Evolutionary conservation across 495 filamentous ascomycete species (phyloP).

Genomic region (Aspergillus olivimuriae): DNA sequence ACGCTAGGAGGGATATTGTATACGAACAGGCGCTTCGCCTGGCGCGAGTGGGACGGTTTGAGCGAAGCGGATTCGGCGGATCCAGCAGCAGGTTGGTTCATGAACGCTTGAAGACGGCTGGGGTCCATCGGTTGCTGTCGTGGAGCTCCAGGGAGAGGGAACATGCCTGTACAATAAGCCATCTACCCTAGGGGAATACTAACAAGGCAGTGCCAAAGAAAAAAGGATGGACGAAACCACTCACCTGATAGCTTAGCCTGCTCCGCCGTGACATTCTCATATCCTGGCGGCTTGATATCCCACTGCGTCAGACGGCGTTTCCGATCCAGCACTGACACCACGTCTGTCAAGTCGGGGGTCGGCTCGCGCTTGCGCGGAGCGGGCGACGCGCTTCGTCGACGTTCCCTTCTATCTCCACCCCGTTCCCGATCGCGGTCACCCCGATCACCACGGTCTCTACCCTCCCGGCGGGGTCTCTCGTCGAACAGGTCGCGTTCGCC

Average conservation of each 20-base stretch:
- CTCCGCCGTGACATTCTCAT: conserved; percentile 97
- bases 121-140: conserved; percentile 96
- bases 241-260: conserved; percentile 95
- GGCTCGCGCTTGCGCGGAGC: conserved; percentile 86
- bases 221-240: too few relatives aligned
- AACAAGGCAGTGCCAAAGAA: too few relatives aligned
- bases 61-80: conserved; percentile 69
- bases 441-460: conserved; percentile 28
- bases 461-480: conserved; percentile 53
- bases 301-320: conserved; percentile 93
- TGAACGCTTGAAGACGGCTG: conserved; percentile 87
- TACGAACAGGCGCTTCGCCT: conserved; percentile 84
- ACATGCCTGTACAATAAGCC: conserved; percentile 60
- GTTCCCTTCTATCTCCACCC: conserved; percentile 44
- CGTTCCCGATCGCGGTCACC: conserved; percentile 12
- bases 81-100: conserved; percentile 78
- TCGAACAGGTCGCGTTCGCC: conserved; percentile 63
- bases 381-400: conserved; percentile 72
- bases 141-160: conserved; percentile 91
- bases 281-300: conserved; percentile 98
- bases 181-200: background rate
- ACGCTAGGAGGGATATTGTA: conserved; percentile 68
- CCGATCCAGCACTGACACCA: conserved; percentile 68
- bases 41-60: conserved; percentile 86
- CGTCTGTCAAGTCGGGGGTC: conserved; percentile 88